Conservation (phyloP, 192 early-diverging fungal species). For the Dissophora ornata region DNA sequence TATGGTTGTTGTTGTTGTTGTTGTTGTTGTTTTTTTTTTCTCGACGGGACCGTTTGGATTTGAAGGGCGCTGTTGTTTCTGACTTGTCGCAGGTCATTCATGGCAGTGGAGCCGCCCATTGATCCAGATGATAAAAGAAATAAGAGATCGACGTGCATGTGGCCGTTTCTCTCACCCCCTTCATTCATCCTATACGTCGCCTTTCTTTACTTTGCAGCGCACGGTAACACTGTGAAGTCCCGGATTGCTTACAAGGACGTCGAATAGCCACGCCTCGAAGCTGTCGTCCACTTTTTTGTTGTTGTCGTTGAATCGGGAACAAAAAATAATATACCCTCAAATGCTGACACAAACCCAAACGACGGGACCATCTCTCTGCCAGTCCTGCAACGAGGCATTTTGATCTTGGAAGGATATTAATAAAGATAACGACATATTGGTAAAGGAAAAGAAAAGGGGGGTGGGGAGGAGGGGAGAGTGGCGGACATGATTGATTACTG, state of each 20-base stretch:
- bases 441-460: conserved; percentile 3
- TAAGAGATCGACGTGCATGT: conserved; percentile 8
- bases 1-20: no score
- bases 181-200: background rate
- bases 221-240: background rate
- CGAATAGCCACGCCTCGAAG: no score
- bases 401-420: background rate
- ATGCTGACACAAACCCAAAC: background rate
- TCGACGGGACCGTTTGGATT: background rate
- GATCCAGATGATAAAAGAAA: background rate
- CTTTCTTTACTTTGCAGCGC: background rate
- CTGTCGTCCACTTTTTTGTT: no score
- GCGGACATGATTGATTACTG: background rate
- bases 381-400: background rate
- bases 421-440: background rate
- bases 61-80: no score
- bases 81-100: no score
- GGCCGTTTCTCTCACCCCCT: background rate
- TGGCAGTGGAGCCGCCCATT: background rate
- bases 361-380: background rate
- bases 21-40: background rate
- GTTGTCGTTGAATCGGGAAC: no score
- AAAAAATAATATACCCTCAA: no score
- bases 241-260: background rate
- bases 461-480: background rate